A percentile compares a stretch with the other conserved stretches of the same genome.
phyloP scores from a whole-genome alignment of 2,329 filamentous ascomycete genomes.

The Monilinia laxa region DNA sequence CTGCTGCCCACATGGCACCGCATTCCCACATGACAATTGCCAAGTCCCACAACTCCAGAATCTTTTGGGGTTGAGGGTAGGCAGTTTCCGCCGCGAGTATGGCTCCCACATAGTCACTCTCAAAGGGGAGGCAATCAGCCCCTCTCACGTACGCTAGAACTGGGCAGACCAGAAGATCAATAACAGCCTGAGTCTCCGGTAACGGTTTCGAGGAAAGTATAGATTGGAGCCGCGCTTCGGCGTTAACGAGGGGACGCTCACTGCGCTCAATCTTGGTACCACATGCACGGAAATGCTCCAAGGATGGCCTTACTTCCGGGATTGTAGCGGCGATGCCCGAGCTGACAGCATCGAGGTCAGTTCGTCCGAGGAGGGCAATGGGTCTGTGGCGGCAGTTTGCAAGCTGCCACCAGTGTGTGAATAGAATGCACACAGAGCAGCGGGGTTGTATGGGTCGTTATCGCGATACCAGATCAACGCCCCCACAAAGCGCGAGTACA shows the following conservation, averaged over 20 bases:
- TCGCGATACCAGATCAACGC: slow-evolving; percentile 17
- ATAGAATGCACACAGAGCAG: neutral
- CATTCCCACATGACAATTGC: slow-evolving; percentile 9
- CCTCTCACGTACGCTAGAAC: slow-evolving; percentile 1
- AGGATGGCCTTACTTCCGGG: neutral
- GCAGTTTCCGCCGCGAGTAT: slow-evolving; percentile 6
- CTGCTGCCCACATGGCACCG: slow-evolving; percentile 6
- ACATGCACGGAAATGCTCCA: slow-evolving; percentile 12
- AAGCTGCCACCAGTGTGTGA: slow-evolving; percentile 11
- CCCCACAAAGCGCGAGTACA: slow-evolving; percentile 1
- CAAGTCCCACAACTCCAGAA: slow-evolving; percentile 13
- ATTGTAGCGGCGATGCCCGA: slow-evolving; percentile 1
- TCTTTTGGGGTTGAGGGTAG: neutral
- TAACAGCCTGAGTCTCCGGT: neutral
- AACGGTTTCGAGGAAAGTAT: neutral
- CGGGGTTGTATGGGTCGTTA: slow-evolving; percentile 1
- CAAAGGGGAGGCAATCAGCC: neutral
- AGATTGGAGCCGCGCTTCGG: slow-evolving; percentile 9
- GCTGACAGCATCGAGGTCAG: slow-evolving; percentile 4
- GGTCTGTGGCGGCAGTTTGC: slow-evolving; percentile 16
- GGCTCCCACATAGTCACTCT: slow-evolving; percentile 12
- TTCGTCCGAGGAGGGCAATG: neutral
- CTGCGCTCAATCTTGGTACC: slow-evolving; percentile 8
- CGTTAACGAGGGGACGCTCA: neutral
- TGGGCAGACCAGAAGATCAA: neutral